These are phyloP conservation scores for Phanerodontia chrysosporium DNA, from an alignment of 768 basidiomycete genomes.

Conservation along the genomic window DNA sequence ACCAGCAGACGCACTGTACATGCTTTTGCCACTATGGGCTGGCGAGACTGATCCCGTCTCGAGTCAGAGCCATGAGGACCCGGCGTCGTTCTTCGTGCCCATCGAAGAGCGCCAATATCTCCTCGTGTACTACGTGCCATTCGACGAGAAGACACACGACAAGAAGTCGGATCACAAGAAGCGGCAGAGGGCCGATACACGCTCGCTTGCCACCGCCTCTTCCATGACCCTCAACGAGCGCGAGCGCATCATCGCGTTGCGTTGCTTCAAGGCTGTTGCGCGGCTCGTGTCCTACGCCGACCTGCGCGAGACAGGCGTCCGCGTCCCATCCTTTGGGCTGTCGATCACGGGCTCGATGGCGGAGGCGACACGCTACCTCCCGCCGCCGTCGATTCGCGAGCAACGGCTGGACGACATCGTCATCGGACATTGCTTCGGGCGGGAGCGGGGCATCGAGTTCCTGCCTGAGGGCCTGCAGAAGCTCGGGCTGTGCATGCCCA, in stretches of 20 bases:
- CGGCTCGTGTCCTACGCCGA: conserved; percentile 71
- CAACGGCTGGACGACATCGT: conserved; percentile 37
- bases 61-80: conserved; percentile 17
- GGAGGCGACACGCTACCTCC: conserved; percentile 33
- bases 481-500: conserved; percentile 56
- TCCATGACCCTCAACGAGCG: conserved; percentile 29
- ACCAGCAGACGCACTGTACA: conserved; percentile 68
- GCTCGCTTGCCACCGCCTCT: conserved; percentile 21
- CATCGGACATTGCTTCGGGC: conserved; percentile 58
- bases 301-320: conserved; percentile 66
- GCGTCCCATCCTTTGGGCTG: conserved; percentile 68
- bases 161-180: conserved; percentile 39
- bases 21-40: conserved; percentile 85
- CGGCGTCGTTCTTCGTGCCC: conserved; percentile 30
- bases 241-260: conserved; percentile 48
- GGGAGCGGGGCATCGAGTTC: conserved; percentile 71
- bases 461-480: conserved; percentile 73
- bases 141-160: conserved; percentile 25
- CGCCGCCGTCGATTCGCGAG: conserved; percentile 33
- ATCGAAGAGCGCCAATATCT: conserved; percentile 62
- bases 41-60: conserved; percentile 56
- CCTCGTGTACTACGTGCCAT: conserved; percentile 75
- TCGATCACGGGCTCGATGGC: conserved; percentile 57
- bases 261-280: conserved; percentile 69
- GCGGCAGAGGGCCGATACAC: conserved; percentile 27